Evolutionary conservation across 169 alveolate species (phyloP).

Genomic region (Plasmodium coatneyi): DNA sequence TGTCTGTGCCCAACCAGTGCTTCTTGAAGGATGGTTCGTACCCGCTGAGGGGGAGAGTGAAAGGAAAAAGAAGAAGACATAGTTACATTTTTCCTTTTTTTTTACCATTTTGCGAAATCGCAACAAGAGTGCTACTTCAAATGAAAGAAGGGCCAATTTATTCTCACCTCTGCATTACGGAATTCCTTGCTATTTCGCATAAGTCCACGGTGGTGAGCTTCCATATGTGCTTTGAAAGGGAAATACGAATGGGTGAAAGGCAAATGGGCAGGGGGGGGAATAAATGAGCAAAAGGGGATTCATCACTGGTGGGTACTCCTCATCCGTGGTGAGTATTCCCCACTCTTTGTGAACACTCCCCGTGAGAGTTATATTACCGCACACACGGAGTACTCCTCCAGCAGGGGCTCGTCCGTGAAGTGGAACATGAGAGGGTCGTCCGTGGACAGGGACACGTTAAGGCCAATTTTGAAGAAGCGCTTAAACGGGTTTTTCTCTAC

Average conservation of each 20-base stretch:
- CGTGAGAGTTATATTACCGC: constrained; percentile 75
- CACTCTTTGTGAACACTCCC: too few relatives aligned
- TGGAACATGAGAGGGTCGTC: constrained; percentile 96
- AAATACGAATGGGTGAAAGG: constrained; percentile 4
- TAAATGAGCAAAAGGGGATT: background rate
- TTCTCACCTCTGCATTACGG: constrained; percentile 88
- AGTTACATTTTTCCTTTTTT: background rate
- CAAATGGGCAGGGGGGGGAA: too few relatives aligned
- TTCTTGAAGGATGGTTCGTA: constrained; percentile 80
- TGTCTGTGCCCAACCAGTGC: constrained; percentile 80
- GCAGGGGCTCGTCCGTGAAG: constrained; percentile 92
- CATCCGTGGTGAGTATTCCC: background rate
- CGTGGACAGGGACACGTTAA: constrained; percentile 93
- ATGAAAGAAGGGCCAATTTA: background rate
- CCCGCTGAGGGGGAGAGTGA: constrained; percentile 59
- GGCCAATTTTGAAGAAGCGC: constrained; percentile 90
- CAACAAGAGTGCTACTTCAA: background rate
- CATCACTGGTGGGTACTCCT: background rate
- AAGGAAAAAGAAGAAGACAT: background rate
- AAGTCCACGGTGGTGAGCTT: constrained; percentile 90
- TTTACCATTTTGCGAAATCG: background rate
- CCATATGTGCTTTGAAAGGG: constrained; percentile 85
- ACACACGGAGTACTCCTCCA: constrained; percentile 94
- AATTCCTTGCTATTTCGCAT: constrained; percentile 93
- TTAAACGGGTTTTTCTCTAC: constrained; percentile 90